Base-by-base conservation (phyloP, 2,329 filamentous ascomycete species). In the Pyrenophora graminea region DNA sequence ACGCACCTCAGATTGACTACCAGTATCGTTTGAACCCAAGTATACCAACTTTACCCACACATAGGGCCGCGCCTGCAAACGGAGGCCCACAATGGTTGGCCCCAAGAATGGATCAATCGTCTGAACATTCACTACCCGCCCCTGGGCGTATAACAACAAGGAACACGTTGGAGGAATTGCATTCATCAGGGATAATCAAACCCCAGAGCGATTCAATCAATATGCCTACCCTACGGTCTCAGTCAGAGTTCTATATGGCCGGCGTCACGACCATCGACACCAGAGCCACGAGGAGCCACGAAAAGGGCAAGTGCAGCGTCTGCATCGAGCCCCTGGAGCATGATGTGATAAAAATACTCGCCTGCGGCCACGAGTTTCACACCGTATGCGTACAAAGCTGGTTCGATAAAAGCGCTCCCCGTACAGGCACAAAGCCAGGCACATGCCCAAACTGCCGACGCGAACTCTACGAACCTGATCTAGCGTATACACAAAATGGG, bases 161-260 rank as follows among this genome's bases (percentile, higher is more conserved):
- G 7, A 23, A 23, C 7, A 23, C 4, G 21, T 23, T 7, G 21
- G 21, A 23, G 4, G 21, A 23, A 38, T 15, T 15, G 15, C 15
- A 15, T 15, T 15, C 15, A 15, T 15, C 15, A 15, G 15, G 15
- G 15, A 15, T 15, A 15, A 15, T 15, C 15, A 15, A 15, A 15
- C 15, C 15, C 15, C 15, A 15, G 15, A 21, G 13, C 23, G n/a
- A 30, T 27, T 38, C 10, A 19, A 31, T 32, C 25, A 39, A 15
- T 8, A 50, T 38, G 37, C 31, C 42, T 10, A 17, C 39, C n/a
- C 51, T 55, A 18, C 43, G 42, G 17, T 44, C 51, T 6, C 51
- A 55, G 37, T 36, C 42, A 19, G 47, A 55, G 34, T 55, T 55
- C 30, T 51, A 50, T 30, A 46, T 51, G 51, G 47, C 21, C 6